Base-by-base conservation (phyloP, 352 stramenopile species). In the Phytophthora cryptogea region DNA sequence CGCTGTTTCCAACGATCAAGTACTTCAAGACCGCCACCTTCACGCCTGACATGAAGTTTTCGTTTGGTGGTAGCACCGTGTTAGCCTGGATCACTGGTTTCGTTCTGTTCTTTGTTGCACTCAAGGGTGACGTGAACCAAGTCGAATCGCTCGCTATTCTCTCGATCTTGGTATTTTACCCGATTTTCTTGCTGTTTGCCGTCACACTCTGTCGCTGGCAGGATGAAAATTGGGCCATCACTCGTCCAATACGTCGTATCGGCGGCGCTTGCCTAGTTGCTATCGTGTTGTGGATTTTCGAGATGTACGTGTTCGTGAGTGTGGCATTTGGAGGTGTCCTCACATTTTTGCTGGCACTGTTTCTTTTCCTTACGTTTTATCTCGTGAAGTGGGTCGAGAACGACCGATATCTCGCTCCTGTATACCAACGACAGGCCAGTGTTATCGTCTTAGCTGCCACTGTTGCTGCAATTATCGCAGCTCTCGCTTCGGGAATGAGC, bases 381-480 rank as follows among this genome's bases (percentile, higher is more conserved):
- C 46, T 95, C 11, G 57, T 89, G 20, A 89, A 95, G 52, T 96
- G 87, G 76, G 70, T 93, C 45, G 76, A 88, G 50, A 95, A 96
- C 57, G 87, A 94, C 42, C 83, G 72, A 28, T 96, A 90, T 43
- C 70, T 96, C 10, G 70, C 88, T 4, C 80, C 80, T 2, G 57
- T 68, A 9, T 89, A 92, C 58, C 78, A 90, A 43, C 49, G 47
- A 0, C 69, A 76, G n/a, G 79, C 77, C 5, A 83, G 74, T 23
- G 14, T 62, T 1, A 66, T 86, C 23, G 74, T 93, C 14, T 26
- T 77, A 0, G 33, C 3, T 30, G 68, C 64, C 8, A 92, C 82
- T 0, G 13, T 51, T 10, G 13, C 65, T 7, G 71, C 72, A 7
- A 72, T 94, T 13, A 54, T 74, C 13, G 58, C 79, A 17, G 73